A percentile compares a stretch with the other conserved stretches of the same genome.
Evolutionary conservation across 2,329 filamentous ascomycete genomes (phyloP).

Genomic region (Aureobasidium sp.): DNA sequence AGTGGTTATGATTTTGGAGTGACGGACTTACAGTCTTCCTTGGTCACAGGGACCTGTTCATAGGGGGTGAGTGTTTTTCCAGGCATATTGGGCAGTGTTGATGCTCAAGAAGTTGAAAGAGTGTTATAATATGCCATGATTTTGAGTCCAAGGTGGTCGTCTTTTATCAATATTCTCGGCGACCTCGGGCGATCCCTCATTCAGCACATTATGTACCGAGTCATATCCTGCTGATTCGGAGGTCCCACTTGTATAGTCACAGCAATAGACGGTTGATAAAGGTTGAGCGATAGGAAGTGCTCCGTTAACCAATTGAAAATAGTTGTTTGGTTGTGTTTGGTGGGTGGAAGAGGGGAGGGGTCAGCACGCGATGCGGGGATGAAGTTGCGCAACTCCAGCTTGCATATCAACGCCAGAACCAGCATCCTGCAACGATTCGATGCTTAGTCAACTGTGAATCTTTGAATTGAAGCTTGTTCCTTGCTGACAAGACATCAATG

Average conservation of each 20-base stretch:
- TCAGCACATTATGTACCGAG: neutral
- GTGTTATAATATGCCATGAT: neutral
- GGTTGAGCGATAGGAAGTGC: too few relatives aligned
- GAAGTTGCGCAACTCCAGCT: conserved; percentile 4
- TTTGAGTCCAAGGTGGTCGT: neutral
- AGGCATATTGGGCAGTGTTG: conserved; percentile 10
- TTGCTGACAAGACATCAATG: neutral
- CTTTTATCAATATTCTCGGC: neutral
- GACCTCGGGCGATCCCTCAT: neutral
- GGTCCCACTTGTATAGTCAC: too few relatives aligned
- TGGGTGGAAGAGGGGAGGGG: neutral
- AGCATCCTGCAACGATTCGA: neutral
- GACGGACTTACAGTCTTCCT: conserved; percentile 18
- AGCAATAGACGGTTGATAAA: neutral
- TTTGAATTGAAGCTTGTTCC: neutral
- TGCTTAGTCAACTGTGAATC: neutral
- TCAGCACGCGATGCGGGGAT: conserved; percentile 5
- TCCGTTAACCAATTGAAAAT: neutral
- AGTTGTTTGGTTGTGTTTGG: neutral
- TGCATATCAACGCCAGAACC: neutral
- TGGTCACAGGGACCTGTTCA: conserved; percentile 26
- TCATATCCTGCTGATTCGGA: neutral
- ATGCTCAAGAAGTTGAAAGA: too few relatives aligned
- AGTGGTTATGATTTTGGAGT: neutral
- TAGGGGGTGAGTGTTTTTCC: conserved; percentile 18